These are phyloP conservation scores for Chlorencoelia australis DNA, from an alignment of 2,329 filamentous ascomycete genomes.

Conservation along the genomic window DNA sequence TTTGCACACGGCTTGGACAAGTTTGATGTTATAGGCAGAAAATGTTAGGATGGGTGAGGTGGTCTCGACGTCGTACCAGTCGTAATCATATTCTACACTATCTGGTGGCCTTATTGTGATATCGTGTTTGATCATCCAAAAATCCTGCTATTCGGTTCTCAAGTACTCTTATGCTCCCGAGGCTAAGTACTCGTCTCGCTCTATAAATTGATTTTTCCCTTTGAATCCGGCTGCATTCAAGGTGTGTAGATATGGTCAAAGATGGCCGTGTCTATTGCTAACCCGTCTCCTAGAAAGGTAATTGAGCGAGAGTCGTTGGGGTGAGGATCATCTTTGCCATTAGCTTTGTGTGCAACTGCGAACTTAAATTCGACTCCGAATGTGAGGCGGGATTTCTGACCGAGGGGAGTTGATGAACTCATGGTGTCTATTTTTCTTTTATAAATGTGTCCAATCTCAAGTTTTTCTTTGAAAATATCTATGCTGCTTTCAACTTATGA, in stretches of 20 bases:
- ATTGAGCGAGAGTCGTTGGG: slow-evolving; percentile 5
- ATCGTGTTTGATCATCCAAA: slow-evolving; percentile 9
- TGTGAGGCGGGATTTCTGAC: no score
- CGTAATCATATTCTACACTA: background rate
- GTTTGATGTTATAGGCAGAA: slow-evolving; percentile 2
- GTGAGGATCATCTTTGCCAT: slow-evolving; percentile 6
- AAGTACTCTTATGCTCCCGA: background rate
- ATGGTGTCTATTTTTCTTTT: no score
- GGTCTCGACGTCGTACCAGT: slow-evolving; percentile 12
- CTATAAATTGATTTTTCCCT: background rate
- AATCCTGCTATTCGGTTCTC: background rate
- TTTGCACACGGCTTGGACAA: slow-evolving; percentile 6
- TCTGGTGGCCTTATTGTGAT: slow-evolving; percentile 1
- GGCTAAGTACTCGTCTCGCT: background rate
- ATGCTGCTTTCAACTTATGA: no score
- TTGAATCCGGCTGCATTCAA: slow-evolving; percentile 1
- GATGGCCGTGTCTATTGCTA: background rate
- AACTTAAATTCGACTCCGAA: slow-evolving; percentile 21
- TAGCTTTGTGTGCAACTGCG: slow-evolving; percentile 7
- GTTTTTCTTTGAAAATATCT: no score
- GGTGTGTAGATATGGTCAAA: slow-evolving; percentile 3
- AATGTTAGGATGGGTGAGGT: slow-evolving; percentile 12
- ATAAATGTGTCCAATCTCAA: no score
- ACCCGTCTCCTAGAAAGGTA: background rate
- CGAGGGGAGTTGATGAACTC: no score